Evolutionary conservation across 306 rosid species (phyloP).

Genomic region (Malus fusca): DNA sequence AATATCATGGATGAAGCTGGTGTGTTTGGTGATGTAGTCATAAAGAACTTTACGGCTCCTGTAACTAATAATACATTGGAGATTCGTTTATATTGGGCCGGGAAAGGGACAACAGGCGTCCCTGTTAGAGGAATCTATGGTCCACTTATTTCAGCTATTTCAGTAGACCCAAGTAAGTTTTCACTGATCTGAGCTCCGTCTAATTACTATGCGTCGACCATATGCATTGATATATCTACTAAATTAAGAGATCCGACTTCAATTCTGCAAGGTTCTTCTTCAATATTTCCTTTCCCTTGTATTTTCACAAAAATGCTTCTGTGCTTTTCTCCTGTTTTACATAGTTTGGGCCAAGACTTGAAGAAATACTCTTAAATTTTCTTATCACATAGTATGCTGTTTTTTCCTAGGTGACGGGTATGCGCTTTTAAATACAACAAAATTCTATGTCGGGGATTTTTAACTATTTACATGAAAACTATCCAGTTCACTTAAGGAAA

Average conservation of each 20-base stretch:
- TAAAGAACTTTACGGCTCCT: neutral
- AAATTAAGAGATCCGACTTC: neutral
- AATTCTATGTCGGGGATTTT: neutral
- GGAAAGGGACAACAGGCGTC: slow-evolving; percentile 33
- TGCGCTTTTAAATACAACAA: neutral
- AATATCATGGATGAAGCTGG: slow-evolving; percentile 6
- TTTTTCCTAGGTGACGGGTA: neutral
- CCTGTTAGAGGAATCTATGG: slow-evolving; percentile 30
- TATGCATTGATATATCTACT: too few relatives aligned
- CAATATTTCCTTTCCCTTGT: too few relatives aligned
- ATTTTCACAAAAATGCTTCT: too few relatives aligned
- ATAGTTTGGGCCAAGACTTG: too few relatives aligned
- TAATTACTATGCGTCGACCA: neutral
- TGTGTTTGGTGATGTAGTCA: slow-evolving; percentile 13
- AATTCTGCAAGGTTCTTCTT: too few relatives aligned
- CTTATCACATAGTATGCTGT: neutral
- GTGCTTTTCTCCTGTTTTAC: too few relatives aligned
- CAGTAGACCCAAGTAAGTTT: slow-evolving; percentile 22
- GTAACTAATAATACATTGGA: slow-evolving; percentile 21
- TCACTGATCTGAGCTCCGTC: neutral
- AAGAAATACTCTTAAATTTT: neutral
- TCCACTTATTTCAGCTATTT: slow-evolving; percentile 45
- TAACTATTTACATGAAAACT: neutral
- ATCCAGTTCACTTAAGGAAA: neutral
- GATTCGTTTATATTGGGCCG: slow-evolving; percentile 40